Conservation (phyloP, 2,329 filamentous ascomycete genomes). For the Calonectria naviculata region DNA sequence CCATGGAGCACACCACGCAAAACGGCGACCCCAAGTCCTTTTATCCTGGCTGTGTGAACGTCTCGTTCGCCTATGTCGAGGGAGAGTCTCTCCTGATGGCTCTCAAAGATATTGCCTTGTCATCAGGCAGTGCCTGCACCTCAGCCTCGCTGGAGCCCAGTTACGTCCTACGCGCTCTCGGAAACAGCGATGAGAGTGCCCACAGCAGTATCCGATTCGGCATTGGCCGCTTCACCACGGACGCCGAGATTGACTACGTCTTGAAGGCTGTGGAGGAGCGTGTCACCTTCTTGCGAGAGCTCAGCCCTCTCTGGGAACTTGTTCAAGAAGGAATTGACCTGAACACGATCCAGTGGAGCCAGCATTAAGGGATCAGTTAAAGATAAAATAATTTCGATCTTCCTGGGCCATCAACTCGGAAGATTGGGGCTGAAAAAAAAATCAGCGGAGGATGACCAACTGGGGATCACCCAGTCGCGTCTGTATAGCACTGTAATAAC, state of each 20-base stretch:
- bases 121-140: constrained; percentile 96
- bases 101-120: constrained; percentile 96
- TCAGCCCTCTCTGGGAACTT: constrained; percentile 96
- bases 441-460: constrained; percentile 26
- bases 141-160: constrained; percentile 96
- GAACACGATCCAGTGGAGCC: constrained; percentile 97
- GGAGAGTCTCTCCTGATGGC: constrained; percentile 99
- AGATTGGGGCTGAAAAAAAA: neutral
- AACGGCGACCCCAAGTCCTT: constrained; percentile 87
- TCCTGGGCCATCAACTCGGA: constrained; percentile 3
- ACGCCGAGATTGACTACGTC: constrained; percentile 96
- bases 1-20: constrained; percentile 91
- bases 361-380: constrained; percentile 72
- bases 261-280: constrained; percentile 92
- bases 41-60: constrained; percentile 97
- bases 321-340: constrained; percentile 97
- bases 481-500: constrained; percentile 49
- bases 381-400: neutral
- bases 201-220: constrained; percentile 98
- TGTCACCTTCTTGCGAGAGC: constrained; percentile 91
- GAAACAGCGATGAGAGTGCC: constrained; percentile 96
- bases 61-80: constrained; percentile 98
- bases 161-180: constrained; percentile 93
- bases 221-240: constrained; percentile 96
- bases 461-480: constrained; percentile 36